Conservation (phyloP, 2,329 filamentous ascomycete species). For the Eutypella sp. region DNA sequence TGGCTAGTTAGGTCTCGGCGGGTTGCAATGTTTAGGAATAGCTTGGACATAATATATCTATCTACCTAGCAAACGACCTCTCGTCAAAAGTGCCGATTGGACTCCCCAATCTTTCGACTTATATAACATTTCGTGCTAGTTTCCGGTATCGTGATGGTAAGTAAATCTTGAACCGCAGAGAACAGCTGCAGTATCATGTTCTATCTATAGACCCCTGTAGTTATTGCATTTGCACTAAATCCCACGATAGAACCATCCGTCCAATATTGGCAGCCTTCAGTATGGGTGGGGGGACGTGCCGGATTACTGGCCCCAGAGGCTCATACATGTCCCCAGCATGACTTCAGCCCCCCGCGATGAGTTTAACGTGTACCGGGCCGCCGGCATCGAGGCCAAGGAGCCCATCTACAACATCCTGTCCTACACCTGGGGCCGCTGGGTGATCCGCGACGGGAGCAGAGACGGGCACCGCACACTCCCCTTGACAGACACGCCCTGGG, state of each 20-base stretch:
- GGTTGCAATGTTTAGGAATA: no score
- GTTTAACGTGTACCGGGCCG: neutral
- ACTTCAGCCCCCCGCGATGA: neutral
- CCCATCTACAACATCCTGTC: neutral
- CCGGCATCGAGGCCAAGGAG: neutral
- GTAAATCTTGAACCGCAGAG: neutral
- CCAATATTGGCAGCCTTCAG: neutral
- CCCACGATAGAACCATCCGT: neutral
- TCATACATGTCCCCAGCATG: neutral
- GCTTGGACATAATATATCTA: no score
- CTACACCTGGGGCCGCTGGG: slow-evolving; percentile 1
- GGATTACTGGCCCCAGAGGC: neutral
- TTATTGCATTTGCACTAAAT: neutral
- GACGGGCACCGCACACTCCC: neutral
- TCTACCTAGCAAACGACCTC: no score
- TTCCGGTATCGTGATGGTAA: neutral
- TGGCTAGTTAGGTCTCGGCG: no score
- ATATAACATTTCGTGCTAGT: no score
- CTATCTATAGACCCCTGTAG: neutral
- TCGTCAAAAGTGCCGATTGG: no score
- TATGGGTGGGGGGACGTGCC: neutral
- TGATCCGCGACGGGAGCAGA: neutral
- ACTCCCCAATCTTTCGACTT: no score
- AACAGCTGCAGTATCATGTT: neutral
- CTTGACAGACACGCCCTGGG: neutral